Percentiles rank a stretch among this genome's conserved stretches.
Conservation (phyloP, 306 rosid species). For the Begonia peltatifolia region DNA sequence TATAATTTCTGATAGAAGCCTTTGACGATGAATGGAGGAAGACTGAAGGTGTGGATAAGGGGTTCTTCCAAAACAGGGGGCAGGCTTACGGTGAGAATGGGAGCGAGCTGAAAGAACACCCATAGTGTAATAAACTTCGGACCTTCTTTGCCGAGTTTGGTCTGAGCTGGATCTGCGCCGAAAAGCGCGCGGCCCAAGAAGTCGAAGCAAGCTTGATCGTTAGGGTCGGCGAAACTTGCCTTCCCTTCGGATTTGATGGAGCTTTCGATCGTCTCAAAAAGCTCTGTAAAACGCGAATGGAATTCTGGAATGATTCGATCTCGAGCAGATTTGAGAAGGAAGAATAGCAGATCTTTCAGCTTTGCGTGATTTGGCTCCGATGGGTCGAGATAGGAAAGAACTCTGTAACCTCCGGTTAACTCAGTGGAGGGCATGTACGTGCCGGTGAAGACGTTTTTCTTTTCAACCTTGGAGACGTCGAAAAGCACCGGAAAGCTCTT, state of each 20-base stretch:
- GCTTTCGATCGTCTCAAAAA: constrained; percentile 40
- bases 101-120: constrained; percentile 52
- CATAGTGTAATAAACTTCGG: constrained; percentile 46
- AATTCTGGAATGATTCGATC: constrained; percentile 53
- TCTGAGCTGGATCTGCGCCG: constrained; percentile 32
- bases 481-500: constrained; percentile 71
- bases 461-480: constrained; percentile 59
- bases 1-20: constrained; percentile 48
- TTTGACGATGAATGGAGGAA: constrained; percentile 45
- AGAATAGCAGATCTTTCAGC: constrained; percentile 50
- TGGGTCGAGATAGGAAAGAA: constrained; percentile 81
- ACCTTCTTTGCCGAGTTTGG: constrained; percentile 43
- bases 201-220: constrained; percentile 68
- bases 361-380: constrained; percentile 58
- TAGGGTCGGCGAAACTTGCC: constrained; percentile 25
- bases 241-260: constrained; percentile 34
- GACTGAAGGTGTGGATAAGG: constrained; percentile 35
- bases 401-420: constrained; percentile 79
- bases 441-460: constrained; percentile 65
- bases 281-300: constrained; percentile 29
- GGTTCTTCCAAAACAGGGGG: constrained; percentile 54
- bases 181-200: constrained; percentile 43
- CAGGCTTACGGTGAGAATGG: constrained; percentile 44
- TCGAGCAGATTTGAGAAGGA: constrained; percentile 47
- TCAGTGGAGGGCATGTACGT: constrained; percentile 69